These are phyloP conservation scores for Capsicum rhomboideum DNA, from an alignment of 257 asterid species.

Conservation along the genomic window DNA sequence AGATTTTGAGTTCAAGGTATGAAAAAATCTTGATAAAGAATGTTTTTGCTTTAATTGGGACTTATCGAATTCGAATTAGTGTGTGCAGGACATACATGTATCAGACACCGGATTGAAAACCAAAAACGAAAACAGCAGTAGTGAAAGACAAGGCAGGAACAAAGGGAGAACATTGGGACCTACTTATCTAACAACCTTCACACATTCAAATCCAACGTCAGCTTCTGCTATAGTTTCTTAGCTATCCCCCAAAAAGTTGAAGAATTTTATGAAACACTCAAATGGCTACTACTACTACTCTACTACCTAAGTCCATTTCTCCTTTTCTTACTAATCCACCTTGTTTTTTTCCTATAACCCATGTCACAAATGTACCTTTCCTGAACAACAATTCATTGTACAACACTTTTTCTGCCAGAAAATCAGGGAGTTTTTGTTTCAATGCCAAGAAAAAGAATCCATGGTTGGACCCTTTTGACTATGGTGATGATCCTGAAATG, in stretches of 20 bases:
- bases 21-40: too few species aligned
- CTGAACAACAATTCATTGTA: constrained; percentile 4
- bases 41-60: too few species aligned
- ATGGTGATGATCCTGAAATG: constrained; percentile 75
- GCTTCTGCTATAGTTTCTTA: background rate
- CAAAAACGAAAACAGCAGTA: background rate
- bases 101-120: too few species aligned
- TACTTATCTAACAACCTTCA: constrained; percentile 57
- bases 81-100: too few species aligned
- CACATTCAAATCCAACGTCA: constrained; percentile 58
- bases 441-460: constrained; percentile 52
- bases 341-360: constrained; percentile 20
- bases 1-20: background rate
- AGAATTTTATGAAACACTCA: background rate
- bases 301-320: constrained; percentile 35
- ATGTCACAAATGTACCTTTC: constrained; percentile 20
- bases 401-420: constrained; percentile 6
- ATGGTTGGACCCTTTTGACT: constrained; percentile 84
- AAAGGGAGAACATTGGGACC: constrained; percentile 20
- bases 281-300: constrained; percentile 45
- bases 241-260: background rate
- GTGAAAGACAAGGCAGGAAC: background rate
- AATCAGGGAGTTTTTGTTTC: constrained; percentile 17
- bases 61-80: too few species aligned
- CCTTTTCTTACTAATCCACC: constrained; percentile 25